phyloP scores from a whole-genome alignment of 805 yeast species.

The Hanseniaspora nectarophila region DNA sequence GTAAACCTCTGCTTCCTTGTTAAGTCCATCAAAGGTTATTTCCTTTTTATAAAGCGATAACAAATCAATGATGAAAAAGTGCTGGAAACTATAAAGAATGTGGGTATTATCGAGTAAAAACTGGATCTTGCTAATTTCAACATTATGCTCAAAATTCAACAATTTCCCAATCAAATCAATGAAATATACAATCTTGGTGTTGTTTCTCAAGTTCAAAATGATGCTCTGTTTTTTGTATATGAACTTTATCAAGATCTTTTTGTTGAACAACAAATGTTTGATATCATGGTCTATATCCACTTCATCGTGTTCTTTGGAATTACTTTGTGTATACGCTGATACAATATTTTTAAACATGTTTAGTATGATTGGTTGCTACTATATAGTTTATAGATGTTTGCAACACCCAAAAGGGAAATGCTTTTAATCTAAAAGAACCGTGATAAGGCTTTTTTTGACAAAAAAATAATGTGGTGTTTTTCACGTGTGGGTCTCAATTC shows the following conservation, averaged over 20 bases:
- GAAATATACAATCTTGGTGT: constrained; percentile 6
- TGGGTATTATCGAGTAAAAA: neutral
- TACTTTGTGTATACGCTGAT: neutral
- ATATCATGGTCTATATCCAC: neutral
- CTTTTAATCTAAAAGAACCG: too few relatives aligned
- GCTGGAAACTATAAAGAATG: neutral
- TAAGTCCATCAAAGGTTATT: neutral
- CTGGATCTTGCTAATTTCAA: neutral
- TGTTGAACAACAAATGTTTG: neutral
- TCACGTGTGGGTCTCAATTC: too few relatives aligned
- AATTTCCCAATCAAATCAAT: constrained; percentile 3
- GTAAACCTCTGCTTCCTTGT: neutral
- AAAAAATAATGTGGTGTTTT: too few relatives aligned
- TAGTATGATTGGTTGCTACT: too few relatives aligned
- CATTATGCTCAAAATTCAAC: constrained; percentile 3
- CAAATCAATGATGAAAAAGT: neutral
- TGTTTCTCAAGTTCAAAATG: neutral
- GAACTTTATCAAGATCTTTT: neutral
- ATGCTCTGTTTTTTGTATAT: neutral
- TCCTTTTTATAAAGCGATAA: neutral
- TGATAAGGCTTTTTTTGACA: too few relatives aligned
- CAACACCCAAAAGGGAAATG: too few relatives aligned
- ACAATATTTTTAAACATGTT: neutral
- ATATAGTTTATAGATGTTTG: too few relatives aligned
- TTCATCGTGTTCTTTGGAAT: neutral